Evolutionary conservation across 176 grass and related monocot species (phyloP).

Genomic region (Zoysia pacifica): DNA sequence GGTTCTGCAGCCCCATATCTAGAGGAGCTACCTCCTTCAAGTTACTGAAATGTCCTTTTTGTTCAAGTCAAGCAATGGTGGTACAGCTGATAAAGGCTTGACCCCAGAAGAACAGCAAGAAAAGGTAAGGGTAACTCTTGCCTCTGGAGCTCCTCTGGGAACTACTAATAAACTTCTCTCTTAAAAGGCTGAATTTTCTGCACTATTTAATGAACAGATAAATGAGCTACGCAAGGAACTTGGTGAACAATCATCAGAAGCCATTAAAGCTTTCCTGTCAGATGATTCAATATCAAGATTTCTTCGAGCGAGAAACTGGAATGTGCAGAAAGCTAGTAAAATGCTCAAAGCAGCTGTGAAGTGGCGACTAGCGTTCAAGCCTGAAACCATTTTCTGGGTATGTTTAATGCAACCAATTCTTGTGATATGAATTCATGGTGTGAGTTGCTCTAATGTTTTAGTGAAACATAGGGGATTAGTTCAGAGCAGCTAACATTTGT

Average conservation of each 20-base stretch:
- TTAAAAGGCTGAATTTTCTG: slow-evolving; percentile 7
- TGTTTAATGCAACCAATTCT: slow-evolving; percentile 4
- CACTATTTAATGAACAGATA: slow-evolving; percentile 45
- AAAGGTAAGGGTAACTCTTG: slow-evolving; percentile 34
- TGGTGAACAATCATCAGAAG: slow-evolving; percentile 38
- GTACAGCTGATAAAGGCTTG: slow-evolving; percentile 37
- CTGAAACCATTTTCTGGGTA: slow-evolving; percentile 70
- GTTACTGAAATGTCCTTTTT: slow-evolving; percentile 54
- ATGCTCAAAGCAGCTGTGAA: slow-evolving; percentile 69
- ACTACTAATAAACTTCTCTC: neutral
- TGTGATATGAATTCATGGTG: neutral
- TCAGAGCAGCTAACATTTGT: neutral
- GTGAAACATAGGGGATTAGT: neutral
- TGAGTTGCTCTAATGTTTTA: neutral
- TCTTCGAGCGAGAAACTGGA: slow-evolving; percentile 74
- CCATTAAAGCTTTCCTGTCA: slow-evolving; percentile 54
- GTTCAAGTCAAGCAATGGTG: slow-evolving; percentile 49
- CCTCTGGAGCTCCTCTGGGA: neutral
- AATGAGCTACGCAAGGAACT: slow-evolving; percentile 62
- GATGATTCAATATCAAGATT: slow-evolving; percentile 57
- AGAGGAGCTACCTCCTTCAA: neutral
- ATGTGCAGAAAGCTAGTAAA: slow-evolving; percentile 69
- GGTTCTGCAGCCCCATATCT: slow-evolving; percentile 19
- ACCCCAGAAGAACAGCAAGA: slow-evolving; percentile 52
- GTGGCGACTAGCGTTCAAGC: slow-evolving; percentile 65